Evolutionary conservation across 176 grass and related monocot species (phyloP).

Genomic region (Rhynchospora pubera): DNA sequence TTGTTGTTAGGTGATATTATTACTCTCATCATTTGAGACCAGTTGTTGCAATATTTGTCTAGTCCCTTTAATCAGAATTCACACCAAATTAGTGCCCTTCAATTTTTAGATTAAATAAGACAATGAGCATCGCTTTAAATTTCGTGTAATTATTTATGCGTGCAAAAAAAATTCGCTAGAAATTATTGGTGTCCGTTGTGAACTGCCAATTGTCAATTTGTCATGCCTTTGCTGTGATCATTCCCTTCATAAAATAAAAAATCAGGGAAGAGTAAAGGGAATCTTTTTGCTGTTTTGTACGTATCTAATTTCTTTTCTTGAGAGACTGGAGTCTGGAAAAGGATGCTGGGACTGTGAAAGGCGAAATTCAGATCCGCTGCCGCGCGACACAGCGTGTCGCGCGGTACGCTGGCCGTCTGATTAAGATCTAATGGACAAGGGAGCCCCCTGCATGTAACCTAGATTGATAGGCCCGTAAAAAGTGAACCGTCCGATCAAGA

Average conservation of each 20-base stretch:
- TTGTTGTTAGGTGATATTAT: neutral
- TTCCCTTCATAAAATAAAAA: neutral
- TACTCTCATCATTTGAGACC: neutral
- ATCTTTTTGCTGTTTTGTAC: conserved; percentile 9
- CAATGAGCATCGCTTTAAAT: too few species aligned
- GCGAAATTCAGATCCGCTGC: too few species aligned
- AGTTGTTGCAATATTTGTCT: neutral
- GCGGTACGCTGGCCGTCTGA: too few species aligned
- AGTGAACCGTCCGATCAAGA: too few species aligned
- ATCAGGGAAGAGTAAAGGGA: neutral
- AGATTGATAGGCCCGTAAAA: too few species aligned
- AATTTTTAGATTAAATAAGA: too few species aligned
- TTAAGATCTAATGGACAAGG: too few species aligned
- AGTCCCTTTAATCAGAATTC: neutral
- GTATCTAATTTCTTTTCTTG: neutral
- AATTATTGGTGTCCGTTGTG: neutral
- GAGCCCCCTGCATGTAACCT: too few species aligned
- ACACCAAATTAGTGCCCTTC: neutral
- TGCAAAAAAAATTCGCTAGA: too few species aligned
- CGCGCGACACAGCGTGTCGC: too few species aligned
- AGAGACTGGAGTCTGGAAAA: neutral
- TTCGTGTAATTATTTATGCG: too few species aligned
- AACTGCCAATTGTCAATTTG: too few species aligned
- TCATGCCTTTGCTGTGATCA: neutral
- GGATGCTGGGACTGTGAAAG: neutral